Conservation (phyloP, 2,329 filamentous ascomycete genomes). For the Thelonectria olida region DNA sequence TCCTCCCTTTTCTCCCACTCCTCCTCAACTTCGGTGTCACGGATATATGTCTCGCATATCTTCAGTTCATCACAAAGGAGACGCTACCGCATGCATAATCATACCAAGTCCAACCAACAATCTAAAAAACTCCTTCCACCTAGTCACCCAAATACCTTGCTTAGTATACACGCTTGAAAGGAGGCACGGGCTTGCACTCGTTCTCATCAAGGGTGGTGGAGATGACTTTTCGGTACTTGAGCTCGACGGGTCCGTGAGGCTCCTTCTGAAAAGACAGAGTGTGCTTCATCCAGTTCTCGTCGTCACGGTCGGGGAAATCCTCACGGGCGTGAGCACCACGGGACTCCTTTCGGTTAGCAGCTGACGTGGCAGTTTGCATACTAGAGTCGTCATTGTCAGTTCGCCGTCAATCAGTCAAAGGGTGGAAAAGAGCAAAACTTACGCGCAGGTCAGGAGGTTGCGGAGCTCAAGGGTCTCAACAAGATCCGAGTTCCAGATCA, state of each 20-base stretch:
- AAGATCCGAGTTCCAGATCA: constrained; percentile 99
- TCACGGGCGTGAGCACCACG: constrained; percentile 97
- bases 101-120: constrained; percentile 40
- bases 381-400: constrained; percentile 50
- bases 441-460: constrained; percentile 96
- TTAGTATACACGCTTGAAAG: constrained; percentile 95
- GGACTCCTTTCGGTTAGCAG: constrained; percentile 95
- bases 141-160: constrained; percentile 20
- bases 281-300: constrained; percentile 99
- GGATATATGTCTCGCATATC: constrained; percentile 44
- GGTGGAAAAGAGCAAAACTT: constrained; percentile 57
- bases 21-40: constrained; percentile 18
- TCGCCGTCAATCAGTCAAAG: not conserved
- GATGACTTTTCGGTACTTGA: constrained; percentile 86
- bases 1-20: not conserved
- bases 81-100: constrained; percentile 38
- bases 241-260: constrained; percentile 86
- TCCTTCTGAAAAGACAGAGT: constrained; percentile 95
- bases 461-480: constrained; percentile 95
- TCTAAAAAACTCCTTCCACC: constrained; percentile 34
- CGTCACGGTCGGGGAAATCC: constrained; percentile 95
- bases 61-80: constrained; percentile 39
- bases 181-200: constrained; percentile 95
- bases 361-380: constrained; percentile 89
- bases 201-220: constrained; percentile 88